phyloP scores from a whole-genome alignment of 352 stramenopile species.

The Globisporangium cederbergense region DNA sequence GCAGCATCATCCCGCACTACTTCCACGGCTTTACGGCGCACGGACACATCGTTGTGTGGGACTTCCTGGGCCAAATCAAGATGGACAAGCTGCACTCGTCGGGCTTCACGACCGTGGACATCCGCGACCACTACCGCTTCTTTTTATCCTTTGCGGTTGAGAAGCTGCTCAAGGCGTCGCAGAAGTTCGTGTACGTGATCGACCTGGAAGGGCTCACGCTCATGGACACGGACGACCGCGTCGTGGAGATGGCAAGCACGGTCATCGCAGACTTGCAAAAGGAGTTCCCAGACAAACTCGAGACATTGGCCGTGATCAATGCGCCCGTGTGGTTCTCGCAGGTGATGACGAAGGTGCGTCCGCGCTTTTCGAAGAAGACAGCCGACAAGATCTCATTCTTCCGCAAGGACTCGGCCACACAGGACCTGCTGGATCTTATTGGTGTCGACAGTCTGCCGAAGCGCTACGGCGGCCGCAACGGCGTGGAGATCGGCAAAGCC shows the following conservation, averaged over 20 bases:
- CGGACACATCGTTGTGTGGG: conserved; percentile 70
- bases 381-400: conserved; percentile 69
- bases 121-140: conserved; percentile 73
- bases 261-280: conserved; percentile 60
- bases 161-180: conserved; percentile 53
- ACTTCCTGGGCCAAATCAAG: conserved; percentile 77
- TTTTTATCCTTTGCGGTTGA: conserved; percentile 73
- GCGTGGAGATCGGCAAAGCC: conserved; percentile 74
- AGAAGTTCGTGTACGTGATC: conserved; percentile 76
- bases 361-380: conserved; percentile 54
- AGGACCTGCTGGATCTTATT: conserved; percentile 56
- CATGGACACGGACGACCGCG: conserved; percentile 59
- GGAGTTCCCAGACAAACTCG: conserved; percentile 60
- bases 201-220: conserved; percentile 77
- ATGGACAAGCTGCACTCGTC: conserved; percentile 64
- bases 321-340: conserved; percentile 80
- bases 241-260: conserved; percentile 52
- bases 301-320: conserved; percentile 62
- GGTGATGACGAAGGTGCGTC: conserved; percentile 58
- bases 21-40: conserved; percentile 72
- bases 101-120: conserved; percentile 69
- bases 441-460: conserved; percentile 70
- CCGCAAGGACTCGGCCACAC: conserved; percentile 30
- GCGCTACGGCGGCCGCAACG: conserved; percentile 68
- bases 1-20: conserved; percentile 67